A percentile compares a stretch with the other conserved stretches of the same genome.
Evolutionary conservation across 129 eudicot species (phyloP).

Genomic region (Tagetes patula): DNA sequence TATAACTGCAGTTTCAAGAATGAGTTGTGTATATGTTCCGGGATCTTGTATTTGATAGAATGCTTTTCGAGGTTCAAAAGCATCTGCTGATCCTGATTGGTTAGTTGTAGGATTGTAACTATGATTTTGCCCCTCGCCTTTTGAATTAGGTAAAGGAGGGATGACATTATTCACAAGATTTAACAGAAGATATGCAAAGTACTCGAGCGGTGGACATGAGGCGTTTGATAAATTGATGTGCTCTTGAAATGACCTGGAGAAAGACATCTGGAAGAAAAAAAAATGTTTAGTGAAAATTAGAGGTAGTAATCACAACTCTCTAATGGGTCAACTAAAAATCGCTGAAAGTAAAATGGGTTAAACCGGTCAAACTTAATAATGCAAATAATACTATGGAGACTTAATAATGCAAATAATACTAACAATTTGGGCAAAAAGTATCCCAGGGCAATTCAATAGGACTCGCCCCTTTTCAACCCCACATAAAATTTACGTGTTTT

Average conservation of each 20-base stretch:
- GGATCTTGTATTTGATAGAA: constrained; percentile 96
- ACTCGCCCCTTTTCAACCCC: too few relatives aligned
- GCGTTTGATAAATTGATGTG: constrained; percentile 66
- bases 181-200: constrained; percentile 73
- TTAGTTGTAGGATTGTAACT: constrained; percentile 39
- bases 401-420: too few relatives aligned
- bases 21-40: constrained; percentile 83
- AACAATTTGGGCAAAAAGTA: too few relatives aligned
- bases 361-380: too few relatives aligned
- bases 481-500: too few relatives aligned
- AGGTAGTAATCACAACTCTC: too few relatives aligned
- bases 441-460: too few relatives aligned
- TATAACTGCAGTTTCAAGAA: constrained; percentile 93
- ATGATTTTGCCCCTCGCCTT: constrained; percentile 38
- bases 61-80: constrained; percentile 80
- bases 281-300: too few relatives aligned
- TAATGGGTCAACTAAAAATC: too few relatives aligned
- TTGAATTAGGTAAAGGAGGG: constrained; percentile 74
- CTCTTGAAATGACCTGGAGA: constrained; percentile 90
- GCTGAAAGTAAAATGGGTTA: too few relatives aligned
- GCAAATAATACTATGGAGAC: too few relatives aligned
- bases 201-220: constrained; percentile 77
- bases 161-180: constrained; percentile 78
- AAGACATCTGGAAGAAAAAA: constrained; percentile 77
- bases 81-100: constrained; percentile 56